Evolutionary conservation across 2,329 filamentous ascomycete species (phyloP).

Genomic region (Fusarium anguioides): DNA sequence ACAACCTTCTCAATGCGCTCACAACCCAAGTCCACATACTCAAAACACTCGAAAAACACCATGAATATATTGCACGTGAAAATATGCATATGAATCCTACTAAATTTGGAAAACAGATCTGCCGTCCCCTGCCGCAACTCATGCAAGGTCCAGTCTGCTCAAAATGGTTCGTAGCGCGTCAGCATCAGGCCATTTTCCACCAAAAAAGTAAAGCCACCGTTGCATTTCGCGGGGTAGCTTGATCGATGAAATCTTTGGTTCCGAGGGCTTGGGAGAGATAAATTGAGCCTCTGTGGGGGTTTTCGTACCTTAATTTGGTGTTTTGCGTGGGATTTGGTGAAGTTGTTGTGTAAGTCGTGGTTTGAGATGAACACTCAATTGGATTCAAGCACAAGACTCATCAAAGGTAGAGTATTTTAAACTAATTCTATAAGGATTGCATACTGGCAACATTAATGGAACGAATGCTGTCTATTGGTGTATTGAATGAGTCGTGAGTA

Average conservation of each 20-base stretch:
- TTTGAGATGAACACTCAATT: neutral
- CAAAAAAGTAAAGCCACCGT: conserved; percentile 29
- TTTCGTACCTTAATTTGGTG: conserved; percentile 4
- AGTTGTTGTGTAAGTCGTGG: neutral
- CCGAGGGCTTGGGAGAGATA: conserved; percentile 9
- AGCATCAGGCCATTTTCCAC: conserved; percentile 44
- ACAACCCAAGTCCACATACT: neutral
- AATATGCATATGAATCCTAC: neutral
- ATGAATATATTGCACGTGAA: neutral
- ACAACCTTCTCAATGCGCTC: neutral
- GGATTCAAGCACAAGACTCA: neutral
- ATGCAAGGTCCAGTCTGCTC: conserved; percentile 19
- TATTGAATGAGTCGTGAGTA: no score
- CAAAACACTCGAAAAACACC: neutral
- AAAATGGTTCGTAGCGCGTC: conserved; percentile 17
- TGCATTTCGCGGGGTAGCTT: conserved; percentile 46
- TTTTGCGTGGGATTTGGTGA: neutral
- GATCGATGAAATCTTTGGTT: neutral
- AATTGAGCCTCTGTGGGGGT: conserved; percentile 9
- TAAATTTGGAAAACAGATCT: neutral
- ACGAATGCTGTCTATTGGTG: no score
- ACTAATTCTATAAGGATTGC: no score
- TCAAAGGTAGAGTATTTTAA: no score
- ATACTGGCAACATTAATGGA: no score
- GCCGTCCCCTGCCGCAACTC: neutral